Percentiles rank a stretch among this genome's conserved stretches.
These are phyloP conservation scores for Aspergillus ochraceoroseus DNA, from an alignment of 2,329 filamentous ascomycete species.

Conservation along the genomic window DNA sequence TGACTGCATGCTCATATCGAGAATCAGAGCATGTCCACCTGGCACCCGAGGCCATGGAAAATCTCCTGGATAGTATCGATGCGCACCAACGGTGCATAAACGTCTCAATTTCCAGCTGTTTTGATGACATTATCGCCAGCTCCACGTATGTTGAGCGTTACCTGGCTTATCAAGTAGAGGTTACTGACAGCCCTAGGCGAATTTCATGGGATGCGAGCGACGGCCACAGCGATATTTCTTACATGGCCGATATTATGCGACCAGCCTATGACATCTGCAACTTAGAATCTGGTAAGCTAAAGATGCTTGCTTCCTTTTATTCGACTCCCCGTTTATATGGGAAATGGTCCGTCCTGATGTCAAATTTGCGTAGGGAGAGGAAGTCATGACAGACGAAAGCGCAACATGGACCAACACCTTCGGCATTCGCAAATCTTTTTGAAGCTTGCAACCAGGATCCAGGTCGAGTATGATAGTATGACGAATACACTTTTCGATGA, in stretches of 20 bases:
- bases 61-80: slow-evolving; percentile 1
- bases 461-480: neutral
- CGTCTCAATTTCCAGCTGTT: neutral
- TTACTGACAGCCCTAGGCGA: slow-evolving; percentile 1
- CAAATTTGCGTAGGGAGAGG: neutral
- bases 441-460: neutral
- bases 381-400: slow-evolving; percentile 7
- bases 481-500: neutral
- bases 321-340: too few relatives aligned
- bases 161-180: neutral
- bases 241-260: slow-evolving; percentile 7
- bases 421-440: neutral
- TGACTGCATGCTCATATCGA: too few relatives aligned
- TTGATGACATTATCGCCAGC: slow-evolving; percentile 1
- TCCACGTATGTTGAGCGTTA: neutral
- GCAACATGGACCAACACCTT: slow-evolving; percentile 3
- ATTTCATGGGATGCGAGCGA: slow-evolving; percentile 1
- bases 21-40: slow-evolving; percentile 2
- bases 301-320: too few relatives aligned
- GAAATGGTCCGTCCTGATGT: too few relatives aligned
- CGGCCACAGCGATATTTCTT: slow-evolving; percentile 5
- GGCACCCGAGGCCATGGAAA: slow-evolving; percentile 3
- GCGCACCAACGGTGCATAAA: neutral
- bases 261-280: slow-evolving; percentile 3
- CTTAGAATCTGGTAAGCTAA: slow-evolving; percentile 2